phyloP scores from a whole-genome alignment of 352 stramenopile species.

The Pythium folliculosum region DNA sequence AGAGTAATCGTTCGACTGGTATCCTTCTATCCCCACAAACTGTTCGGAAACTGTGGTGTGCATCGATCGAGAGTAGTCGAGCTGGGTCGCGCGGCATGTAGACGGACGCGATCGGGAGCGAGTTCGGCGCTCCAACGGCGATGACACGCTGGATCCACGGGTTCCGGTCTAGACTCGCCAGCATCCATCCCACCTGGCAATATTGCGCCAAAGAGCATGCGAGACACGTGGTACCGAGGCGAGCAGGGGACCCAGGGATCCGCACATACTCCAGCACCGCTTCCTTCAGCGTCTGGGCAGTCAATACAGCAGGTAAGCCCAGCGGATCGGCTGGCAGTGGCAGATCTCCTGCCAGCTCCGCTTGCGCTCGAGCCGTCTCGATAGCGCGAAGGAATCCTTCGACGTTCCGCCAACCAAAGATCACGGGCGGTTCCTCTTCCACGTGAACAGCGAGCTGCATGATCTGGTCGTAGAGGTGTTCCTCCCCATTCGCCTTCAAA shows the following conservation, averaged over 20 bases:
- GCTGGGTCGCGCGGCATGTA: slow-evolving; percentile 29
- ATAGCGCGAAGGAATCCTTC: slow-evolving; percentile 22
- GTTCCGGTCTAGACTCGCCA: slow-evolving; percentile 14
- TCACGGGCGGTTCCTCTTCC: slow-evolving; percentile 23
- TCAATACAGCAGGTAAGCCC: slow-evolving; percentile 3
- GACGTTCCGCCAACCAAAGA: slow-evolving; percentile 30
- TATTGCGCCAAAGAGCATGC: slow-evolving; percentile 19
- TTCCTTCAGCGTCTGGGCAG: slow-evolving; percentile 26
- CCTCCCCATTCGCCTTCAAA: slow-evolving; percentile 27
- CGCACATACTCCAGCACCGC: slow-evolving; percentile 24
- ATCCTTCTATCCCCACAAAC: background rate
- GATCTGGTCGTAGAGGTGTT: slow-evolving; percentile 28
- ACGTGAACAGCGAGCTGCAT: slow-evolving; percentile 23
- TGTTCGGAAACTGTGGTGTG: slow-evolving; percentile 14
- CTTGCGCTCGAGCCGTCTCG: slow-evolving; percentile 17
- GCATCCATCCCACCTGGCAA: slow-evolving; percentile 5
- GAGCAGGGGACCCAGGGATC: slow-evolving; percentile 10
- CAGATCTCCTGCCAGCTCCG: background rate
- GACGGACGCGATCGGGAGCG: slow-evolving; percentile 26
- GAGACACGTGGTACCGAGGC: slow-evolving; percentile 26
- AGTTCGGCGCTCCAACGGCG: slow-evolving; percentile 17
- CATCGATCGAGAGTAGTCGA: slow-evolving; percentile 26
- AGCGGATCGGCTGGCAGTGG: slow-evolving; percentile 21
- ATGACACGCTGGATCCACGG: slow-evolving; percentile 29
- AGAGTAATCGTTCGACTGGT: no score